Base-by-base conservation (phyloP, 2,329 filamentous ascomycete species). In the Hypoxylon sp. region DNA sequence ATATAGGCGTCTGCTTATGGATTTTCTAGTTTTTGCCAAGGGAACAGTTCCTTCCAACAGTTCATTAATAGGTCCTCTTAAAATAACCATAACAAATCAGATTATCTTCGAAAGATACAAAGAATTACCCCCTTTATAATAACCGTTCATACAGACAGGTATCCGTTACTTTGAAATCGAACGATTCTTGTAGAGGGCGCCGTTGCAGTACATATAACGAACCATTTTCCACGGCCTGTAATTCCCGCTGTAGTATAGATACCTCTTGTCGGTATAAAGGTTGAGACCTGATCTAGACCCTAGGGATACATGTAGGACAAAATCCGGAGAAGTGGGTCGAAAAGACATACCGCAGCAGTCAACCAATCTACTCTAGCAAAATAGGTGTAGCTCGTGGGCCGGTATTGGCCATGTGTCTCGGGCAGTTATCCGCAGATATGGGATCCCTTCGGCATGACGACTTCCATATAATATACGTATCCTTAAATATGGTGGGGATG, bases 251-350 rank as follows among this genome's bases (percentile, higher is more conserved):
- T 10, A 2, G 8, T 44, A 19, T 44, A 44, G 11, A 3, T 44
- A 6, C n/a, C n/a, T n/a, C n/a, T 10, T 4, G 6, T 19, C 10
- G 5, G 6, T 42, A 44, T 44, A 44, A 44, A n/a, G 19, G 5
- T 22, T 44, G 39, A 22, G 3, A 10, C 8, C 19, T 3, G 39
- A 44, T 44, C 39, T 44, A 44, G 39, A 44, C n/a, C 17, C 1
- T 19, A 22, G 13, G 8, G 39, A 22, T 22, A 22, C 19, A 22
- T 22, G 17, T 44, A 44, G 39, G 39, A 53, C 46, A 53, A 54
- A 58, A 42, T 44, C 58, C 47, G 52, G 26, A 39, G 57, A 48
- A 51, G 58, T 61, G 63, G 63, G 63, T 62, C 58, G 37, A 42
- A 44, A 46, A 22, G 10, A 63, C 29, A 26, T 64, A 59, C 55